phyloP scores from a whole-genome alignment of 495 filamentous ascomycete genomes.

The Friedmanniomyces endolithicus region DNA sequence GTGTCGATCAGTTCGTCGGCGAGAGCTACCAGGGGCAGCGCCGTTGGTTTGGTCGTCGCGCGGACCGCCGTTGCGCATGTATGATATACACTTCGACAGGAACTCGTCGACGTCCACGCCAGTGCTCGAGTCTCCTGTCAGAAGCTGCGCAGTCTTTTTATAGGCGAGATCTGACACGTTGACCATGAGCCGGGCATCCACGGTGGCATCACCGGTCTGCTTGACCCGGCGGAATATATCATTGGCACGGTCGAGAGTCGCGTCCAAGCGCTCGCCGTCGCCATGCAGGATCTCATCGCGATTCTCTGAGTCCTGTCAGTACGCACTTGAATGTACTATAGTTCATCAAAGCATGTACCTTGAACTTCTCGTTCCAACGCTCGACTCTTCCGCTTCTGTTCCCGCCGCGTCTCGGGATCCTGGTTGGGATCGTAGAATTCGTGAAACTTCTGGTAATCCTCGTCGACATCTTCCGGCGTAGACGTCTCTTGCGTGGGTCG shows the following conservation, averaged over 20 bases:
- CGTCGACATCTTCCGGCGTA: constrained; percentile 41
- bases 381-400: constrained; percentile 54
- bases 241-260: constrained; percentile 54
- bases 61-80: constrained; percentile 55
- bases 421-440: constrained; percentile 82
- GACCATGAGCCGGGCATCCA: constrained; percentile 77
- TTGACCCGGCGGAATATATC: constrained; percentile 55
- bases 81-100: constrained; percentile 77
- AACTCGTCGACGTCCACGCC: constrained; percentile 89
- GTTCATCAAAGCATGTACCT: constrained; percentile 33
- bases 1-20: neutral
- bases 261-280: constrained; percentile 32
- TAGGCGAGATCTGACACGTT: constrained; percentile 62
- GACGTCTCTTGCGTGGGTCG: constrained; percentile 41
- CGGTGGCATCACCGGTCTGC: constrained; percentile 83
- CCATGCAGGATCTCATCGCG: constrained; percentile 25
- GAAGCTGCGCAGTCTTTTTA: constrained; percentile 57
- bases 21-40: neutral
- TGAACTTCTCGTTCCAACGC: constrained; percentile 53
- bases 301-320: constrained; percentile 4
- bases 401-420: constrained; percentile 60
- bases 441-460: constrained; percentile 37
- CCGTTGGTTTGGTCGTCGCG: neutral
- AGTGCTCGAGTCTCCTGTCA: constrained; percentile 52
- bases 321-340: neutral